These are phyloP conservation scores for Trichophyton mentagrophytes DNA, from an alignment of 2,329 filamentous ascomycete genomes.

Conservation along the genomic window DNA sequence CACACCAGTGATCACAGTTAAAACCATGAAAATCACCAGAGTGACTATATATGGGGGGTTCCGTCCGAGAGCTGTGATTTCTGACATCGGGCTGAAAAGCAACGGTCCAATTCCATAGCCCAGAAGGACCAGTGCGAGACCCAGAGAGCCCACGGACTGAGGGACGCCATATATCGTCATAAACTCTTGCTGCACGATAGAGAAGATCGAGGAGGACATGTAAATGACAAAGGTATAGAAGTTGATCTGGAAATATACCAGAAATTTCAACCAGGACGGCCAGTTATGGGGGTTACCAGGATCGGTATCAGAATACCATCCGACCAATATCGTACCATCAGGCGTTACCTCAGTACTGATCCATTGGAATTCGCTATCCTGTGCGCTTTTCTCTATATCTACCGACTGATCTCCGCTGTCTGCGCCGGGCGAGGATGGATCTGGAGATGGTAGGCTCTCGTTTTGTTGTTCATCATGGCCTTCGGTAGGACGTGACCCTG, in stretches of 20 bases:
- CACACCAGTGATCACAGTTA: slow-evolving; percentile 11
- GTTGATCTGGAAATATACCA: background rate
- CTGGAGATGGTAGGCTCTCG: background rate
- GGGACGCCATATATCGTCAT: background rate
- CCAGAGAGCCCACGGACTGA: slow-evolving; percentile 36
- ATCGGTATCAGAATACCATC: background rate
- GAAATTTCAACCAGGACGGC: background rate
- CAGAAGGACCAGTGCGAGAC: slow-evolving; percentile 50
- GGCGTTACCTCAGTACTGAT: background rate
- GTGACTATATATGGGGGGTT: slow-evolving; percentile 11
- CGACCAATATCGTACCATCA: background rate
- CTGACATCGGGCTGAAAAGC: slow-evolving; percentile 10
- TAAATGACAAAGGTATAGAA: slow-evolving; percentile 1
- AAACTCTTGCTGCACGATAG: background rate
- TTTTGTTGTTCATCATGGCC: background rate
- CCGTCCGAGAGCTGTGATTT: slow-evolving; percentile 10
- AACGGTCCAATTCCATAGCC: slow-evolving; percentile 30
- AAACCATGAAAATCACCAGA: slow-evolving; percentile 9
- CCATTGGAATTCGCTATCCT: background rate
- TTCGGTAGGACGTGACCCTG: background rate
- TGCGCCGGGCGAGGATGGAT: background rate
- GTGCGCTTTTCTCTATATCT: background rate
- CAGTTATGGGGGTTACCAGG: background rate
- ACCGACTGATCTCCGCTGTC: background rate
- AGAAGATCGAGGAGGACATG: slow-evolving; percentile 1